A percentile compares a stretch with the other conserved stretches of the same genome.
Conservation (phyloP, 805 yeast species). For the Barnettozyma botsteinii region DNA sequence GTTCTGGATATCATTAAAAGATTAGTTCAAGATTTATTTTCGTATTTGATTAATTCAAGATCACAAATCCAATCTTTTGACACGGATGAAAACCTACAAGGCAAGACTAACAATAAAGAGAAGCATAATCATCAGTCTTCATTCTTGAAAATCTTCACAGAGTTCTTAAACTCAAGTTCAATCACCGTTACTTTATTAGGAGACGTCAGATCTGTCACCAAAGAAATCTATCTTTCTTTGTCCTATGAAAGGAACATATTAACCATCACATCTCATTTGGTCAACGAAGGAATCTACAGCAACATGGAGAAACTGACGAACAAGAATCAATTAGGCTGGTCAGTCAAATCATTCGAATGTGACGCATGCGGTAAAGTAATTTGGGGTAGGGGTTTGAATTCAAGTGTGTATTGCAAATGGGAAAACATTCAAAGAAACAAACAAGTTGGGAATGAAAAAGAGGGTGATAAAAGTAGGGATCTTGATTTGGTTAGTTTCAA, state of each 20-base stretch:
- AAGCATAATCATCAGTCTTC: slow-evolving; percentile 27
- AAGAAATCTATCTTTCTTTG: slow-evolving; percentile 59
- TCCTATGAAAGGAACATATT: slow-evolving; percentile 57
- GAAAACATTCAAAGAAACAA: slow-evolving; percentile 33
- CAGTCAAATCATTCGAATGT: slow-evolving; percentile 50
- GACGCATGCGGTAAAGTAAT: slow-evolving; percentile 69
- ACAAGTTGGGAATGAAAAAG: slow-evolving; percentile 17
- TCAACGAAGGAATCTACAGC: slow-evolving; percentile 50
- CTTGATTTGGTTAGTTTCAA: slow-evolving; percentile 46
- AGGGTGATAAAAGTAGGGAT: slow-evolving; percentile 1
- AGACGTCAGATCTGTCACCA: slow-evolving; percentile 53
- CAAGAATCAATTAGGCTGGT: slow-evolving; percentile 57
- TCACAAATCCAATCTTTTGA: slow-evolving; percentile 21
- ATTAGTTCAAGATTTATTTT: slow-evolving; percentile 37
- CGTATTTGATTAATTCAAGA: slow-evolving; percentile 32
- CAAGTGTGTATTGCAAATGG: slow-evolving; percentile 52
- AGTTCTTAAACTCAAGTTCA: slow-evolving; percentile 46
- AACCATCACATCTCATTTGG: slow-evolving; percentile 42
- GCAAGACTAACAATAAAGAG: slow-evolving; percentile 8
- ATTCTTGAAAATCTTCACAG: slow-evolving; percentile 49
- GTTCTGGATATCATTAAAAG: slow-evolving; percentile 33
- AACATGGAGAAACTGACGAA: slow-evolving; percentile 39
- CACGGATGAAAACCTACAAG: slow-evolving; percentile 11
- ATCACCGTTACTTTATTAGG: slow-evolving; percentile 45
- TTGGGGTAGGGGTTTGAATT: slow-evolving; percentile 60